Base-by-base conservation (phyloP, 345 rosid species). In the Pseudoturritis turrita region DNA sequence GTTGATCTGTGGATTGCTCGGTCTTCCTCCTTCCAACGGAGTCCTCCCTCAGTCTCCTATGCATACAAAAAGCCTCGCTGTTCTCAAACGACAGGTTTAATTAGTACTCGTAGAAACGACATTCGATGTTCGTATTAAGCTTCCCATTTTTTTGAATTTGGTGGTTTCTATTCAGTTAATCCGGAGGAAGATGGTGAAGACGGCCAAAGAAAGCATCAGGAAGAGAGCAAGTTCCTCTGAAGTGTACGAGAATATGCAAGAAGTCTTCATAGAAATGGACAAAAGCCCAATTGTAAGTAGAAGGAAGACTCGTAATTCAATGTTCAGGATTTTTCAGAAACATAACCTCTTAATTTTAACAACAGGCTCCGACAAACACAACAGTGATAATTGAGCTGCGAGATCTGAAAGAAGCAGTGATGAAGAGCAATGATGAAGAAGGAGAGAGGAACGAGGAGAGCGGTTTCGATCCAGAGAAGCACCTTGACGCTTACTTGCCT, bases 21-120 rank as follows among this genome's bases (percentile, higher is more conserved):
- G 96, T 4, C 79, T 92, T 26, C 96, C 96, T 56, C 96, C 98
- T 51, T 86, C 91, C 2, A 90, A 92, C 35, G 93, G 98, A 28
- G 96, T 92, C 68, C 85, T 92, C 2, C 98, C 96, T n/a, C 96
- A 92, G 56, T 87, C 96, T 65, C 98, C 98, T 7, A 90, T 90
- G 98, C 98, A 92, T 70, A 84, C 95, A 8, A 91, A 91, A 75
- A 91, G 97, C 79, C 93, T 86, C 3, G 85, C 97, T 33, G 87
- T 84, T 65, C 88, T 92, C 39, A 83, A 85, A 76, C 64, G 84
- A 74, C 91, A 84, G 69, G 72, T 73, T 18, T 50, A 15, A 12
- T 28, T 28, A 19, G 10, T 29, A 51, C 44, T 40, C 11, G 6
- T 14, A 11, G 29, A 41, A 14, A 22, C n/a, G n/a, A 39, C 22